phyloP scores from a whole-genome alignment of 2,329 filamentous ascomycete genomes.

The Parastagonospora nodorum region DNA sequence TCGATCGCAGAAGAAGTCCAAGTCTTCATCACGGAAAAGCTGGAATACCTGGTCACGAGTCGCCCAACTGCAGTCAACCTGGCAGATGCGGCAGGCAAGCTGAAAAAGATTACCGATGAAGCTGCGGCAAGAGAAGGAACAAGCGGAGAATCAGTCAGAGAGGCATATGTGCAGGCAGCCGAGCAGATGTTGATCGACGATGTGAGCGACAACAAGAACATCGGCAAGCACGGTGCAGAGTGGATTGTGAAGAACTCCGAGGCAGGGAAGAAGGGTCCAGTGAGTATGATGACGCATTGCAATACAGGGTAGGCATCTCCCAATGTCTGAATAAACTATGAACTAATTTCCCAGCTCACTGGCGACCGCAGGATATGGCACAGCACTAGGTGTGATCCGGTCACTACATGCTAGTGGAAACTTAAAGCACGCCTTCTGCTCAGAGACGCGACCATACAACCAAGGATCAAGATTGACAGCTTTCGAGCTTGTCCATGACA shows the following conservation, averaged over 20 bases:
- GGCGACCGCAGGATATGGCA: slow-evolving; percentile 96
- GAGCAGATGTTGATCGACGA: slow-evolving; percentile 88
- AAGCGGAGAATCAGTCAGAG: slow-evolving; percentile 61
- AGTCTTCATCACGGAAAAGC: slow-evolving; percentile 71
- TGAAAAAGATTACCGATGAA: slow-evolving; percentile 67
- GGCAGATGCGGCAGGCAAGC: slow-evolving; percentile 82
- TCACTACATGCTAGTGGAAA: slow-evolving; percentile 70
- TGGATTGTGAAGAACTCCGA: slow-evolving; percentile 73
- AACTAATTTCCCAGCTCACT: slow-evolving; percentile 66
- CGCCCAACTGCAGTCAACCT: slow-evolving; percentile 95
- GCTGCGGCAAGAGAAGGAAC: slow-evolving; percentile 52
- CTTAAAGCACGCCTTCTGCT: slow-evolving; percentile 88
- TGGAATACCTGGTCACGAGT: slow-evolving; percentile 87
- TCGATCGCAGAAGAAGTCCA: slow-evolving; percentile 64
- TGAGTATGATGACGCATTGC: slow-evolving; percentile 95
- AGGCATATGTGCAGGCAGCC: slow-evolving; percentile 76
- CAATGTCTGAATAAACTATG: not conserved
- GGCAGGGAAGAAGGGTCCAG: slow-evolving; percentile 57
- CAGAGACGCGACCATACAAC: slow-evolving; percentile 96
- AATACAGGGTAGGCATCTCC: slow-evolving; percentile 75
- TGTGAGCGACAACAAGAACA: slow-evolving; percentile 82
- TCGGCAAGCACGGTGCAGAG: slow-evolving; percentile 79
- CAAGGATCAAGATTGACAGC: slow-evolving; percentile 94
- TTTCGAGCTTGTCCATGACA: slow-evolving; percentile 93
- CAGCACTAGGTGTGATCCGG: slow-evolving; percentile 90